Evolutionary conservation across 768 basidiomycete species (phyloP).

Genomic region (Leccinum sublutescens): DNA sequence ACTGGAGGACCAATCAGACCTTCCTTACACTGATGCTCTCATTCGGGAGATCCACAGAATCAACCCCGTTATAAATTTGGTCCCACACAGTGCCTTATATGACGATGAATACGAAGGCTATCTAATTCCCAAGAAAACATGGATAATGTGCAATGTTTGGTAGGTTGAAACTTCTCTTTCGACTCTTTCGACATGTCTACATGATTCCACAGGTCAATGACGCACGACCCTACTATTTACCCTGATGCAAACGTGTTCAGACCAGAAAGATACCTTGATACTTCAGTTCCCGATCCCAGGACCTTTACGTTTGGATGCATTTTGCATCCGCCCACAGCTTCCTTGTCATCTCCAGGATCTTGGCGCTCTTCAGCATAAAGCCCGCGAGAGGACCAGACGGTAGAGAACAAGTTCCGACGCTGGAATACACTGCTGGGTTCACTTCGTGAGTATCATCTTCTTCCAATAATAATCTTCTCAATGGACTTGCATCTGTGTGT

Average conservation of each 20-base stretch:
- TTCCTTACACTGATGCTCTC: constrained; percentile 29
- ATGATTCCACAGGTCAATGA: constrained; percentile 28
- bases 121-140: constrained; percentile 9
- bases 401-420: constrained; percentile 13
- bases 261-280: constrained; percentile 26
- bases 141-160: constrained; percentile 18
- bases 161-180: not conserved
- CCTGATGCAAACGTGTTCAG: constrained; percentile 30
- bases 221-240: constrained; percentile 31
- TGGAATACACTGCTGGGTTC: constrained; percentile 5
- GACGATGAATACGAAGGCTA: constrained; percentile 14
- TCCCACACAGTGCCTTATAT: constrained; percentile 15
- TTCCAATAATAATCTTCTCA: not conserved
- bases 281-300: constrained; percentile 17
- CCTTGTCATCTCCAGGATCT: constrained; percentile 20
- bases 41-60: constrained; percentile 23
- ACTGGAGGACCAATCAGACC: constrained; percentile 22
- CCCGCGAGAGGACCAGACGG: constrained; percentile 20
- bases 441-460: constrained; percentile 1
- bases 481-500: not conserved
- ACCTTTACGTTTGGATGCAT: constrained; percentile 18
- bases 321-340: constrained; percentile 23
- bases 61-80: constrained; percentile 16
- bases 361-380: constrained; percentile 24
- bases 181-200: not conserved